These are phyloP conservation scores for Tricholoma sp. DNA, from an alignment of 768 basidiomycete genomes.

Conservation along the genomic window DNA sequence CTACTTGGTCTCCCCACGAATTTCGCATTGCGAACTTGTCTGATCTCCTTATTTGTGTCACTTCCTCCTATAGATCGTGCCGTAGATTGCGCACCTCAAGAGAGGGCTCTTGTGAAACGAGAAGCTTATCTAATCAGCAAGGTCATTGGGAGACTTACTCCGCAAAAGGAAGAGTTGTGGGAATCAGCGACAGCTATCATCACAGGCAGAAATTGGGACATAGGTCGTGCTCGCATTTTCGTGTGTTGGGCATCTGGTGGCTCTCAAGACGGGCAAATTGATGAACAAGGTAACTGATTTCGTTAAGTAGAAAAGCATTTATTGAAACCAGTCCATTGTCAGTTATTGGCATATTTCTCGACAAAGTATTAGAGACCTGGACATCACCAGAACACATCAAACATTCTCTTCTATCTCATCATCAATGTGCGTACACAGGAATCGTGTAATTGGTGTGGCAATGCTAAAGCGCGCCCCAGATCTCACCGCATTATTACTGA, in stretches of 20 bases:
- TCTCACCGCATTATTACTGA: slow-evolving; percentile 65
- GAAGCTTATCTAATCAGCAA: slow-evolving; percentile 48
- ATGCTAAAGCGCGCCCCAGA: slow-evolving; percentile 38
- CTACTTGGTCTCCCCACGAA: slow-evolving; percentile 45
- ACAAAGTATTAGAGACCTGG: slow-evolving; percentile 61
- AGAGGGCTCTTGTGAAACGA: slow-evolving; percentile 42
- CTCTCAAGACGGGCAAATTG: slow-evolving; percentile 18
- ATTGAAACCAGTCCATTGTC: neutral
- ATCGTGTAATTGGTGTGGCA: neutral
- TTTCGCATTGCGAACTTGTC: slow-evolving; percentile 48
- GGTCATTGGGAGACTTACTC: slow-evolving; percentile 47
- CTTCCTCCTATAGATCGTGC: slow-evolving; percentile 28
- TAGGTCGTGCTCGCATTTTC: slow-evolving; percentile 56
- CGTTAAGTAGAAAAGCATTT: neutral
- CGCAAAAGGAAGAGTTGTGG: slow-evolving; percentile 47
- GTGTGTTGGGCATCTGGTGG: slow-evolving; percentile 63
- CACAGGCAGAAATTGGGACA: slow-evolving; percentile 53
- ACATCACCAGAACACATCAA: slow-evolving; percentile 72
- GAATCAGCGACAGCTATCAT: slow-evolving; percentile 43
- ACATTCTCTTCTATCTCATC: slow-evolving; percentile 68
- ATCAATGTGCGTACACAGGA: slow-evolving; percentile 55
- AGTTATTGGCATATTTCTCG: slow-evolving; percentile 47
- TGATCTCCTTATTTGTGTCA: slow-evolving; percentile 55
- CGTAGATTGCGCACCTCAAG: slow-evolving; percentile 21
- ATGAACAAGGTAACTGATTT: slow-evolving; percentile 22